Conservation (phyloP, 306 rosid species). For the Lotus japonicus region DNA sequence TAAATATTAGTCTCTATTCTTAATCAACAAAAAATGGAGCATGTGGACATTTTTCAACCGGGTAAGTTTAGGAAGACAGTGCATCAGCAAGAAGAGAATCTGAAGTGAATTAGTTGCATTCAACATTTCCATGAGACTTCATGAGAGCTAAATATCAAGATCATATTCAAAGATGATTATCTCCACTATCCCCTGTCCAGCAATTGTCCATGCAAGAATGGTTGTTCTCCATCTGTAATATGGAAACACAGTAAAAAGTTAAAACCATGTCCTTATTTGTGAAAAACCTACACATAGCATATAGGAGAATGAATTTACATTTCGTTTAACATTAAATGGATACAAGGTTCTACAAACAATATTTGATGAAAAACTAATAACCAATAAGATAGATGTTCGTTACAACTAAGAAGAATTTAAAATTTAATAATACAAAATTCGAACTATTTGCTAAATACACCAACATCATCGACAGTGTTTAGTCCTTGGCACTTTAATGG, state of each 20-base stretch:
- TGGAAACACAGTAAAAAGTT: neutral
- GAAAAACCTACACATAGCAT: neutral
- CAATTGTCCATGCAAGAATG: constrained; percentile 33
- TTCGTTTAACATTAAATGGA: too few relatives aligned
- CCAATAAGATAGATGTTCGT: too few relatives aligned
- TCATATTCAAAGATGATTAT: neutral
- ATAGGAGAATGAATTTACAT: too few relatives aligned
- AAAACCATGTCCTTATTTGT: neutral
- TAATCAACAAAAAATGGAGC: constrained; percentile 2
- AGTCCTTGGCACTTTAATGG: neutral
- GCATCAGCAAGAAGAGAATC: constrained; percentile 3
- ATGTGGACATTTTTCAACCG: neutral
- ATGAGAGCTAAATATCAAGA: neutral
- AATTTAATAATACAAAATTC: too few relatives aligned
- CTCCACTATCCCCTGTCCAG: constrained; percentile 34
- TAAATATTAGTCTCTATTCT: neutral
- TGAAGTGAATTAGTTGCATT: constrained; percentile 5
- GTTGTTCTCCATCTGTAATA: constrained; percentile 54
- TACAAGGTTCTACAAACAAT: too few relatives aligned
- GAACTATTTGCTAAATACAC: too few relatives aligned
- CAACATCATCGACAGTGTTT: neutral
- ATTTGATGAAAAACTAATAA: too few relatives aligned
- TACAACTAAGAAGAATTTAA: too few relatives aligned
- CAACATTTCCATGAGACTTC: neutral
- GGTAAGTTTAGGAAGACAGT: neutral